Base-by-base conservation (phyloP, 306 rosid genomes). In the Medicago truncatula region DNA sequence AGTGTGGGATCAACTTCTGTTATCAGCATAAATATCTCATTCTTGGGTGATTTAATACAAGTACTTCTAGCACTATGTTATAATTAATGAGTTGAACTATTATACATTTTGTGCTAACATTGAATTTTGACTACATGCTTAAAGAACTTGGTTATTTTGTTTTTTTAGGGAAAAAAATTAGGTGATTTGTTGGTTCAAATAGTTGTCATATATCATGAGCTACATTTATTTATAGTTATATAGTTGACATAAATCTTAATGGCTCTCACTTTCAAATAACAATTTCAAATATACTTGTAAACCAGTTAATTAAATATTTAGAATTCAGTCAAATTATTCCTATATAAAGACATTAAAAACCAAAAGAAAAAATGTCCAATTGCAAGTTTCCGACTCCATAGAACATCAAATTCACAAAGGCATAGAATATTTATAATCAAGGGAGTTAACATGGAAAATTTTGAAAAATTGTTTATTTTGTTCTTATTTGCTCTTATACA, bases 291-390 rank as follows among this genome's bases (percentile, higher is more conserved):
- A 50, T 47, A 73, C 75, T n/a, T 28, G 71, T 64, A 34, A 77
- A 47, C 47, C 70, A 59, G 31, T 56, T 61, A 63, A 63, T 59
- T 38, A 18, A 17, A 56, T 46, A 10, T 40, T 40, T 73, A 9
- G 2, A 74, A 23, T 11, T 10, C 7, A 49, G 21, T 36, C 28
- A 39, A 25, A 60, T 46, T 53, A 65, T 47, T 86, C 2, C 39
- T 79, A 82, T 85, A 83, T 83, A 89, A 76, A 79, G 87, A 56
- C 74, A 54, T 62, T 70, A 58, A 36, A 52, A 75, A 64, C 85
- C 71, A 14, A 44, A 46, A 70, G 23, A 61, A 12, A 44, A 49
- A 74, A 6, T 78, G 65, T 78, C 84, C 72, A 69, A 67, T 39
- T 40, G 0, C 15, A 40, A 18, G 40, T 67, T 71, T 80, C 34